Conservation (phyloP, 31 red algal species). For the Porphyra umbilicalis region DNA sequence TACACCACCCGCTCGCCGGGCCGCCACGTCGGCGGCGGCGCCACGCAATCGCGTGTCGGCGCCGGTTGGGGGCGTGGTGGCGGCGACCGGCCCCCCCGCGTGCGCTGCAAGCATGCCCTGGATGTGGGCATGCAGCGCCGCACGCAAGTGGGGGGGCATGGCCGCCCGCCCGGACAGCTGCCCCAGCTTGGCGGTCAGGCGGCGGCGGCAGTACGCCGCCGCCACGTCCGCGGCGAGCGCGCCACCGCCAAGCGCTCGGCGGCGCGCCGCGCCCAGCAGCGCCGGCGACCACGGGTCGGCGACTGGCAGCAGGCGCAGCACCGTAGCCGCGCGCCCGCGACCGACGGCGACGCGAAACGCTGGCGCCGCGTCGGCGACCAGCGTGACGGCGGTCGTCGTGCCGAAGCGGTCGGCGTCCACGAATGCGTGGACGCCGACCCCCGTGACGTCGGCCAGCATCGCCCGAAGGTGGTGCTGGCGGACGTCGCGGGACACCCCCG, state of each 20-base stretch:
- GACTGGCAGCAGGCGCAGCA: not conserved
- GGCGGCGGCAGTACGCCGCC: not conserved
- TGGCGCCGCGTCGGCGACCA: not conserved
- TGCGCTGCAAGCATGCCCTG: not conserved
- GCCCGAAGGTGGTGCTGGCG: not conserved
- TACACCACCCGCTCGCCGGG: too few relatives aligned
- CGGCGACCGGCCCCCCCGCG: not conserved
- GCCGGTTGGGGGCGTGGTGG: too few relatives aligned
- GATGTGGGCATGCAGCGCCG: not conserved
- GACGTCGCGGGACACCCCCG: not conserved
- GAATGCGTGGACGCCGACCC: not conserved
- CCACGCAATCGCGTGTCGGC: too few relatives aligned
- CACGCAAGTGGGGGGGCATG: not conserved
- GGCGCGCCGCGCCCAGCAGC: not conserved
- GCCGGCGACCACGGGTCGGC: not conserved
- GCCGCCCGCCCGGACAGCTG: not conserved
- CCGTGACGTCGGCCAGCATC: not conserved
- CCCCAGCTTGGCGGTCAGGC: not conserved
- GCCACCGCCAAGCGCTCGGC: not conserved
- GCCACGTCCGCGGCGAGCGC: not conserved
- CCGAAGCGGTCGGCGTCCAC: not conserved
- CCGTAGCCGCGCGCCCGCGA: not conserved
- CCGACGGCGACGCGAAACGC: not conserved
- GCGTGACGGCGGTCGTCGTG: not conserved
- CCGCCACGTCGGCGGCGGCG: too few relatives aligned